phyloP scores from a whole-genome alignment of 192 early-diverging fungal species.

The Coemansia sp. region DNA sequence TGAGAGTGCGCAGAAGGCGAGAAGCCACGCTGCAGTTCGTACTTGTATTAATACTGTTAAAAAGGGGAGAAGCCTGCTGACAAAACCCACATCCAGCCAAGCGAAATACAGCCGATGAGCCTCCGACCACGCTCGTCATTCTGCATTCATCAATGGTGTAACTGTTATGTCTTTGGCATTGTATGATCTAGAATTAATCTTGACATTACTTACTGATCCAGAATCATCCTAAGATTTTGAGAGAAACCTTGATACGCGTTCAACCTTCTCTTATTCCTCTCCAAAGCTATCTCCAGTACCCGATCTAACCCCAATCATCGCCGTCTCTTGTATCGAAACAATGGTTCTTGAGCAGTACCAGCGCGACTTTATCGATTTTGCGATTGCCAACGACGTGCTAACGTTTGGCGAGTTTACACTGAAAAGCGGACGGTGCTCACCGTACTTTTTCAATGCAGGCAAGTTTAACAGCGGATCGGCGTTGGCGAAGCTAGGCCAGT shows the following conservation, averaged over 20 bases:
- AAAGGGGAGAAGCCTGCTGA: background rate
- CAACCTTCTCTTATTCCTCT: conserved; percentile 1
- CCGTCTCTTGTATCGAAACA: background rate
- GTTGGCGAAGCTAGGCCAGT: conserved; percentile 78
- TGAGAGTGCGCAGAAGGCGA: background rate
- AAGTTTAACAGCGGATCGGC: conserved; percentile 90
- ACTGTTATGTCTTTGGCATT: no score
- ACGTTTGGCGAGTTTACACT: conserved; percentile 91
- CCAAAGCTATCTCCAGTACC: background rate
- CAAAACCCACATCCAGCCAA: background rate
- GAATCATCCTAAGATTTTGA: background rate
- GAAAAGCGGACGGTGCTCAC: conserved; percentile 93
- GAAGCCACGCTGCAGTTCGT: background rate
- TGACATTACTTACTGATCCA: background rate
- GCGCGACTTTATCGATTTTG: conserved; percentile 91
- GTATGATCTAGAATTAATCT: background rate
- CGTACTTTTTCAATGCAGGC: conserved; percentile 99
- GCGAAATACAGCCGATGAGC: background rate
- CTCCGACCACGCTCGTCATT: background rate
- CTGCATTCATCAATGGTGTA: background rate
- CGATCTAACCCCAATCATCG: background rate
- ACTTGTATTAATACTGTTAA: background rate
- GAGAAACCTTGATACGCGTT: no score
- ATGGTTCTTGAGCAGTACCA: conserved; percentile 68
- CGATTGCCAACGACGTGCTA: conserved; percentile 79